Conservation (phyloP, 371 early-diverging fungal species). For the Saksenaea vasiformis region DNA sequence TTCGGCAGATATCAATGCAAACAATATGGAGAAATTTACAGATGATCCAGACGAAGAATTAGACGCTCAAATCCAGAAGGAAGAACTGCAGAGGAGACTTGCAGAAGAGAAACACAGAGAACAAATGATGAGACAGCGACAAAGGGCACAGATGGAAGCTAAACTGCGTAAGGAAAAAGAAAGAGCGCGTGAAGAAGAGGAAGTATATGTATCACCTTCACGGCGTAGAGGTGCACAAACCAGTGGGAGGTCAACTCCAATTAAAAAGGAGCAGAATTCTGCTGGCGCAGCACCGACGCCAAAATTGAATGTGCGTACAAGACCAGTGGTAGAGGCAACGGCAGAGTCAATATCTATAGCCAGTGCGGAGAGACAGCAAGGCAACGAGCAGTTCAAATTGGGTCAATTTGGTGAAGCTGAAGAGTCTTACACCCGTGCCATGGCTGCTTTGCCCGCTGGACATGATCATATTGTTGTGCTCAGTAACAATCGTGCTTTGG, state of each 20-base stretch:
- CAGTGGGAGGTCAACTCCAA: slow-evolving; percentile 16
- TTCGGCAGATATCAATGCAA: slow-evolving; percentile 17
- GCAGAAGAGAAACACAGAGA: slow-evolving; percentile 7
- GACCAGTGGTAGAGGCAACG: slow-evolving; percentile 26
- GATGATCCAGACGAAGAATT: slow-evolving; percentile 8
- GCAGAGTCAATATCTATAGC: slow-evolving; percentile 27
- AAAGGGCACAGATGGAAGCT: slow-evolving; percentile 4
- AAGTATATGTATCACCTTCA: slow-evolving; percentile 59
- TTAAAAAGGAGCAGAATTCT: background rate
- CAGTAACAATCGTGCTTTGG: slow-evolving; percentile 89
- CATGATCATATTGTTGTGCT: slow-evolving; percentile 69
- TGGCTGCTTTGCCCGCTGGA: slow-evolving; percentile 54
- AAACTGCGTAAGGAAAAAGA: slow-evolving; percentile 13
- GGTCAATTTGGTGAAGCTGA: slow-evolving; percentile 90
- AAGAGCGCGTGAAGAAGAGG: slow-evolving; percentile 30
- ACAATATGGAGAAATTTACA: slow-evolving; percentile 24
- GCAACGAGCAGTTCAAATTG: slow-evolving; percentile 83
- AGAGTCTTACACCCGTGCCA: slow-evolving; percentile 70
- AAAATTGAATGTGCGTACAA: slow-evolving; percentile 14
- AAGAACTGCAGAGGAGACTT: background rate
- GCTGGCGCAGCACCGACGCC: slow-evolving; percentile 6
- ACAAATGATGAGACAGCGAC: slow-evolving; percentile 11
- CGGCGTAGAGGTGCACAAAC: slow-evolving; percentile 36
- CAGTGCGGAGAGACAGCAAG: slow-evolving; percentile 58
- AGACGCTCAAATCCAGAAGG: background rate